Conservation (phyloP, 139 green algal species). For the Eudorina sp. region DNA sequence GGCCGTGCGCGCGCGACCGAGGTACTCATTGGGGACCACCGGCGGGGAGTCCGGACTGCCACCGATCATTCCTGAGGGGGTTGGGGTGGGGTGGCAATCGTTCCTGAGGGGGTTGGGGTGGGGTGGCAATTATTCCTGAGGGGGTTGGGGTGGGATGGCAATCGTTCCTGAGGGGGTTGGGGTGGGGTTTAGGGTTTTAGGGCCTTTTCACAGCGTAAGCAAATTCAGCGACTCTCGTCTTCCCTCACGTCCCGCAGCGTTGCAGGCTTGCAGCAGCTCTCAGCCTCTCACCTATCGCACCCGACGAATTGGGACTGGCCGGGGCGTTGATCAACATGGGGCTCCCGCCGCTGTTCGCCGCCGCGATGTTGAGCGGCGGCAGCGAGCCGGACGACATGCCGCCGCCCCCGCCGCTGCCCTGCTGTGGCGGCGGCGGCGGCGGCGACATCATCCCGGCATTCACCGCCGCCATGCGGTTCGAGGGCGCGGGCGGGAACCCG, state of each 20-base stretch:
- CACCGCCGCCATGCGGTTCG: not conserved
- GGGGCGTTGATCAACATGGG: not conserved
- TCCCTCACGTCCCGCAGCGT: not conserved
- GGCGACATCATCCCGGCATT: not conserved
- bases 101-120: no score
- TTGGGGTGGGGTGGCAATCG: no score
- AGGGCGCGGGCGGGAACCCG: slow-evolving; percentile 11
- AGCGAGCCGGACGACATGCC: slow-evolving; percentile 1
- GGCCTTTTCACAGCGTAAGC: no score
- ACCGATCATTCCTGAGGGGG: not conserved
- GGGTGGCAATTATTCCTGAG: no score
- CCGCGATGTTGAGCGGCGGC: not conserved
- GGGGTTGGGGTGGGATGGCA: no score
- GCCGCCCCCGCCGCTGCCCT: no score
- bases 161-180: no score
- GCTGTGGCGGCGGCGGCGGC: no score
- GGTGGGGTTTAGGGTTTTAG: no score
- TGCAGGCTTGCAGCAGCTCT: no score
- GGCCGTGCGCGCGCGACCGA: slow-evolving; percentile 27
- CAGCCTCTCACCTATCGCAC: not conserved
- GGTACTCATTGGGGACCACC: not conserved
- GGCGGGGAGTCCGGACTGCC: slow-evolving; percentile 14
- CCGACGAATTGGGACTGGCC: not conserved
- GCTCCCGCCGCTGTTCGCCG: not conserved
- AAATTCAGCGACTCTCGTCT: no score